A percentile compares a stretch with the other conserved stretches of the same genome.
phyloP scores from a whole-genome alignment of 768 basidiomycete genomes.

The Kwoniella europaea region DNA sequence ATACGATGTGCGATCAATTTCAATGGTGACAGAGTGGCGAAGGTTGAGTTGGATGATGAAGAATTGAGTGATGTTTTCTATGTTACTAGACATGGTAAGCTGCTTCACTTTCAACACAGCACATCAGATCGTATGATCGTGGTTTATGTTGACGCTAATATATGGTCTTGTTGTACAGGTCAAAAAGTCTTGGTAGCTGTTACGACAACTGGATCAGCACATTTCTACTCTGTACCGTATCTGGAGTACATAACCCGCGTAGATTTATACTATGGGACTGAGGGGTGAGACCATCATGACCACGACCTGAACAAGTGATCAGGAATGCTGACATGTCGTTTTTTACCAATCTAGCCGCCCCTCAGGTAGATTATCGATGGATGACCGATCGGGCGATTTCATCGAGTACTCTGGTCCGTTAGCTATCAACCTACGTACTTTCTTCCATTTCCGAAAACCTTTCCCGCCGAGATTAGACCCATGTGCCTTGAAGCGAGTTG shows the following conservation, averaged over 20 bases:
- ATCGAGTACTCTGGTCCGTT: conserved; percentile 53
- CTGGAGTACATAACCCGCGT: conserved; percentile 50
- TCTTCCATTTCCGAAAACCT: conserved; percentile 57
- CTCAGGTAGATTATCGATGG: conserved; percentile 54
- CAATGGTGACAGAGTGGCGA: conserved; percentile 70
- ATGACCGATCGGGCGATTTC: conserved; percentile 58
- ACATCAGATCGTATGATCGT: too few relatives aligned
- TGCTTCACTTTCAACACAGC: background rate
- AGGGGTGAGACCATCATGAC: conserved; percentile 26
- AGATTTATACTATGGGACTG: conserved; percentile 42
- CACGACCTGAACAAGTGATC: too few relatives aligned
- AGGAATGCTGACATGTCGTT: too few relatives aligned
- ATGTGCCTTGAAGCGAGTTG: conserved; percentile 37
- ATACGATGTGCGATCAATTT: conserved; percentile 67
- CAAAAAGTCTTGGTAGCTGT: conserved; percentile 54
- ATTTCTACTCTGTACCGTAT: conserved; percentile 53
- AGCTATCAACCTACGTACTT: conserved; percentile 54
- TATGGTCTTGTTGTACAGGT: conserved; percentile 31
- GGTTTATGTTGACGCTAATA: too few relatives aligned
- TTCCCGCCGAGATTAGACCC: conserved; percentile 53
- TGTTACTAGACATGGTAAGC: conserved; percentile 69
- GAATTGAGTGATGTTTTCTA: conserved; percentile 62
- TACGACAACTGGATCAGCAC: conserved; percentile 46
- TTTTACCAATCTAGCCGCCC: conserved; percentile 29
- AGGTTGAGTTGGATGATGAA: conserved; percentile 71